Conservation (phyloP, 2,329 filamentous ascomycete species). For the Alternaria sp. region DNA sequence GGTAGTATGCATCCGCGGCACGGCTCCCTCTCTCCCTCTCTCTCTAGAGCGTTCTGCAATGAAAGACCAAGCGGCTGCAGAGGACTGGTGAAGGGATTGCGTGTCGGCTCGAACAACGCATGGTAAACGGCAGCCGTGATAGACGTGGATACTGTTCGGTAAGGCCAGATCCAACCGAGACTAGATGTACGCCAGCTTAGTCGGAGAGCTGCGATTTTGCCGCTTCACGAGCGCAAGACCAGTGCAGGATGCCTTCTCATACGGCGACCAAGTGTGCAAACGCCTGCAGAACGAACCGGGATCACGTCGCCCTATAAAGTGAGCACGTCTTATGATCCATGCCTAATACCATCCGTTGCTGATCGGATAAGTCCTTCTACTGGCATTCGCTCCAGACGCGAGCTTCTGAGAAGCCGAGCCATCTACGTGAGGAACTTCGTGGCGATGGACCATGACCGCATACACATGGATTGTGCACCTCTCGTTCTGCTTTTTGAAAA, state of each 20-base stretch:
- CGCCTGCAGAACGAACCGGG: constrained; percentile 6
- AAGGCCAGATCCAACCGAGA: neutral
- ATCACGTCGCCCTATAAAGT: neutral
- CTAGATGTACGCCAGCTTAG: neutral
- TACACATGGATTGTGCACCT: neutral
- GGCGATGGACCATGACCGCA: neutral
- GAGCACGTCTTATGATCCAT: neutral
- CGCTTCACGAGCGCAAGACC: neutral
- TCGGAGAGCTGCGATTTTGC: neutral
- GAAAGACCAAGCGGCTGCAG: constrained; percentile 22
- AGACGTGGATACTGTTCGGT: constrained; percentile 7
- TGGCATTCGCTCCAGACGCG: neutral
- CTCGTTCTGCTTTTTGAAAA: neutral
- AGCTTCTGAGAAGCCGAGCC: constrained; percentile 1
- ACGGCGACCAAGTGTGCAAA: neutral
- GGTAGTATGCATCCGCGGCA: constrained; percentile 13
- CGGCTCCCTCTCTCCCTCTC: neutral
- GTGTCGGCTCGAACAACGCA: constrained; percentile 3
- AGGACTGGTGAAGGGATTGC: constrained; percentile 4
- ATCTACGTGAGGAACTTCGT: constrained; percentile 6
- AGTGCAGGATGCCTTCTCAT: neutral
- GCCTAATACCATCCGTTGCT: neutral
- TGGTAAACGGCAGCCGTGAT: constrained; percentile 1
- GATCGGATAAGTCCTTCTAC: constrained; percentile 10
- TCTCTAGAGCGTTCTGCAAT: constrained; percentile 19